Evolutionary conservation across 441 rosid species (phyloP).

Genomic region (Populus hybrid): DNA sequence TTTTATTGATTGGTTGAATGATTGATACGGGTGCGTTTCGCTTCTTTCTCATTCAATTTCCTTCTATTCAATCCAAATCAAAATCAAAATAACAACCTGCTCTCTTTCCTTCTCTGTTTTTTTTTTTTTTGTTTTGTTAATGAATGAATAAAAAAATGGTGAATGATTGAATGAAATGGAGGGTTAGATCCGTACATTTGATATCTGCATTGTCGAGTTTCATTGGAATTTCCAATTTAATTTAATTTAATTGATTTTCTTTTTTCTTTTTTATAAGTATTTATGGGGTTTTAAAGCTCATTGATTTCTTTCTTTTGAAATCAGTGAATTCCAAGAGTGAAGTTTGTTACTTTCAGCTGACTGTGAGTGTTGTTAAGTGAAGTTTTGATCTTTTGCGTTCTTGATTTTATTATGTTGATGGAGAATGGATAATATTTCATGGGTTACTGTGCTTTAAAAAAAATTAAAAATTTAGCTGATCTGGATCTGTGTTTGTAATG

Average conservation of each 20-base stretch:
- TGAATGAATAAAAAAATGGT: neutral
- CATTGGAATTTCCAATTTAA: slow-evolving; percentile 21
- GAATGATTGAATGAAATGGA: slow-evolving; percentile 4
- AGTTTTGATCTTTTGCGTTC: neutral
- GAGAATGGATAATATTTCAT: neutral
- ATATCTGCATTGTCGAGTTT: slow-evolving; percentile 42
- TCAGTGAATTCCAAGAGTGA: neutral
- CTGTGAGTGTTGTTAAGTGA: neutral
- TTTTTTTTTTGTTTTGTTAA: neutral
- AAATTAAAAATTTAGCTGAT: neutral
- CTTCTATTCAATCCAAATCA: neutral
- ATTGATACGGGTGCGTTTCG: neutral
- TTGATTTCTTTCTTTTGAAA: neutral
- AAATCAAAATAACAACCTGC: neutral
- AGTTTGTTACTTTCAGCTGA: neutral
- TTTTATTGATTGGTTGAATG: neutral
- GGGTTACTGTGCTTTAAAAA: neutral
- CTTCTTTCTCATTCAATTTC: neutral
- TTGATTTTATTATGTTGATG: neutral
- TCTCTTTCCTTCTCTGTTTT: neutral
- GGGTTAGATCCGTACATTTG: slow-evolving; percentile 39
- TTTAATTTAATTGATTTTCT: slow-evolving; percentile 1
- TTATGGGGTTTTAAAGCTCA: neutral
- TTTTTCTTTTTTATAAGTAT: neutral
- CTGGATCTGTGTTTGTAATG: slow-evolving; percentile 19